A percentile compares a stretch with the other conserved stretches of the same genome.
These are phyloP conservation scores for Clonostachys rhizophaga DNA, from an alignment of 2,329 filamentous ascomycete species.

Conservation along the genomic window DNA sequence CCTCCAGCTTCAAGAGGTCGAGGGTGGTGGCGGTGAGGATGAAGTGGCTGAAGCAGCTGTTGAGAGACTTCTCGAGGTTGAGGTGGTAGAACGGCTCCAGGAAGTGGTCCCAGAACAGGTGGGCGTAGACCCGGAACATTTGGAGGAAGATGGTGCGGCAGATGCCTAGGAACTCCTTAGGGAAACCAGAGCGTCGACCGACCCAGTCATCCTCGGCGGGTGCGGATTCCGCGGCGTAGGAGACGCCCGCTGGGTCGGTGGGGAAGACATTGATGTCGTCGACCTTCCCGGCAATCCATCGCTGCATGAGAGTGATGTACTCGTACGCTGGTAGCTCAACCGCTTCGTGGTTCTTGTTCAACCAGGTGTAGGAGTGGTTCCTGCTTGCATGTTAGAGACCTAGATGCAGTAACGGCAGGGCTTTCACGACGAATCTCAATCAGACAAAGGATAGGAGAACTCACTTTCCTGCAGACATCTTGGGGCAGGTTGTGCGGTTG, in stretches of 20 bases:
- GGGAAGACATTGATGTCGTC: slow-evolving; percentile 82
- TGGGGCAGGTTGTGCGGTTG: slow-evolving; percentile 79
- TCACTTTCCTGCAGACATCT: slow-evolving; percentile 89
- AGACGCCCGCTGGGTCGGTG: slow-evolving; percentile 65
- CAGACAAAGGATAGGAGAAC: slow-evolving; percentile 24
- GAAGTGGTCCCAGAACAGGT: slow-evolving; percentile 94
- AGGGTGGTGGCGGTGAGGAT: slow-evolving; percentile 71
- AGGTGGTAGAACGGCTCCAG: slow-evolving; percentile 74
- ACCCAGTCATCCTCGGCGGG: slow-evolving; percentile 66
- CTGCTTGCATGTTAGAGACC: slow-evolving; percentile 18
- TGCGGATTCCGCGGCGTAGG: slow-evolving; percentile 40
- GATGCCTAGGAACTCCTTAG: slow-evolving; percentile 75
- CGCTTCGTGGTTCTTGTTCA: slow-evolving; percentile 75
- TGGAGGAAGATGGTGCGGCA: slow-evolving; percentile 89
- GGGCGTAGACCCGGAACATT: slow-evolving; percentile 94
- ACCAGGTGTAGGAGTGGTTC: slow-evolving; percentile 88
- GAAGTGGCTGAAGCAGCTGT: slow-evolving; percentile 80
- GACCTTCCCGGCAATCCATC: slow-evolving; percentile 91
- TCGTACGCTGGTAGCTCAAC: slow-evolving; percentile 84
- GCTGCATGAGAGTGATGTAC: slow-evolving; percentile 88
- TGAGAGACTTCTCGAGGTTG: slow-evolving; percentile 69
- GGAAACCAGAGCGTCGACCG: slow-evolving; percentile 84
- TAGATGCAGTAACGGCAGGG: not conserved
- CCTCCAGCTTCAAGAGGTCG: slow-evolving; percentile 74
- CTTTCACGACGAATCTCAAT: not conserved